Conservation (phyloP, 1,284 basidiomycete genomes). For the Prillingera fragicola region DNA sequence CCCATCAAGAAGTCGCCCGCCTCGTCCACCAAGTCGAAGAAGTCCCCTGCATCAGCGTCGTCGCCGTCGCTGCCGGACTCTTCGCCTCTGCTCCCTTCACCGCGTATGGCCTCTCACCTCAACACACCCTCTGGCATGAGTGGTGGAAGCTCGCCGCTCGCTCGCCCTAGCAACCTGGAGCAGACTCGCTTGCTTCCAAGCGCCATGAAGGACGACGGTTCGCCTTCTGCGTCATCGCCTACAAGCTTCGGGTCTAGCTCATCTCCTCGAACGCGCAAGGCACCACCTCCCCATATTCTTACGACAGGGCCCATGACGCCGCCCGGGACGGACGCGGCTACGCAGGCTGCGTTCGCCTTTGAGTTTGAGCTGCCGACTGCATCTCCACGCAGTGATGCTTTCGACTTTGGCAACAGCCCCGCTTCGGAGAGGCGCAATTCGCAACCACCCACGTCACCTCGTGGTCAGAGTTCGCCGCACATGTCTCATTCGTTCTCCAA, state of each 20-base stretch:
- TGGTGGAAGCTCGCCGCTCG: too few relatives aligned
- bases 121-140: too few relatives aligned
- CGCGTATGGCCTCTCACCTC: too few relatives aligned
- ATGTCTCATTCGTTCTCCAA: constrained; percentile 48
- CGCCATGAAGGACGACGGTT: too few relatives aligned
- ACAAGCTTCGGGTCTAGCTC: background rate
- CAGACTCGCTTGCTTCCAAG: too few relatives aligned
- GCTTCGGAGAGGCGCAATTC: constrained; percentile 19
- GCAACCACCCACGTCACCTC: constrained; percentile 33
- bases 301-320: constrained; percentile 21
- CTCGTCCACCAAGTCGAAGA: constrained; percentile 35
- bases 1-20: constrained; percentile 1
- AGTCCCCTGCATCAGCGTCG: background rate
- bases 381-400: constrained; percentile 47
- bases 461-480: constrained; percentile 36
- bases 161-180: too few relatives aligned
- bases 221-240: background rate
- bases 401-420: constrained; percentile 34
- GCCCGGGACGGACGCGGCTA: constrained; percentile 1
- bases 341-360: constrained; percentile 29
- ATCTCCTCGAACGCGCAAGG: constrained; percentile 25
- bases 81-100: constrained; percentile 2
- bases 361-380: constrained; percentile 48
- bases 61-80: constrained; percentile 1
- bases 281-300: constrained; percentile 32